Evolutionary conservation across 1,139 yeast genomes (phyloP), one percentile per base, ranked within the genome.

Genomic region (Eremothecium cymbalariae): DNA sequence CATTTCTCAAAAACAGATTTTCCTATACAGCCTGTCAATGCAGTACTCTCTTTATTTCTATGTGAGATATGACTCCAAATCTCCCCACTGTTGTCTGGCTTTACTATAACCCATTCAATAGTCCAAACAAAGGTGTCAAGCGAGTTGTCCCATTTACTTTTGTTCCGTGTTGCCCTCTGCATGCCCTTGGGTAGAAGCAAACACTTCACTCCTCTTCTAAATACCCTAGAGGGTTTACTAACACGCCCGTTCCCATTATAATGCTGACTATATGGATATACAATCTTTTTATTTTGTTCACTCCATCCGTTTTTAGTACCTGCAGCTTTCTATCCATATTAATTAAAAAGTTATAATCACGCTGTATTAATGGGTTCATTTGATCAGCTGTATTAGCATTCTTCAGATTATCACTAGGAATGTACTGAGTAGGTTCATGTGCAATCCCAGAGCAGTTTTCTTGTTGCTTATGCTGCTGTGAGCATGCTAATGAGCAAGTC

Each of bases 271-370:
- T 47, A 46, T 7, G n/a, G 4, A n/a, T 17, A 8, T 27, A 63
- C 44, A 7, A 53, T 48, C 30, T 53, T 48, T 40, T 54, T 54
- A 26, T 56, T 53, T 37, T 50, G 50, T 22, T 40, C 43, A 55
- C 42, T 19, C 73, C 59, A 46, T 77, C 84, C 2, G 62, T 53
- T 57, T 73, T 68, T 23, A 74, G 64, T 14, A 77, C 55, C 24
- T 66, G 67, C 9, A 80, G 61, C 6, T 64, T 55, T 33, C 96
- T 62, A 34, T 78, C 79, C 38, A 88, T 51, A 16, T 64, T 64
- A 40, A 74, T 65, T 25, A 88, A 60, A 51, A 83, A 84, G 52
- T 84, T 81, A 55, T 86, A 88, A 55, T 88, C 97, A 40, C 96
- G 61, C 51, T 86, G 85, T 8, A 86, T 72, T 30, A 75, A 46